Conservation (phyloP, 768 basidiomycete species). For the Lactarius sp. region DNA sequence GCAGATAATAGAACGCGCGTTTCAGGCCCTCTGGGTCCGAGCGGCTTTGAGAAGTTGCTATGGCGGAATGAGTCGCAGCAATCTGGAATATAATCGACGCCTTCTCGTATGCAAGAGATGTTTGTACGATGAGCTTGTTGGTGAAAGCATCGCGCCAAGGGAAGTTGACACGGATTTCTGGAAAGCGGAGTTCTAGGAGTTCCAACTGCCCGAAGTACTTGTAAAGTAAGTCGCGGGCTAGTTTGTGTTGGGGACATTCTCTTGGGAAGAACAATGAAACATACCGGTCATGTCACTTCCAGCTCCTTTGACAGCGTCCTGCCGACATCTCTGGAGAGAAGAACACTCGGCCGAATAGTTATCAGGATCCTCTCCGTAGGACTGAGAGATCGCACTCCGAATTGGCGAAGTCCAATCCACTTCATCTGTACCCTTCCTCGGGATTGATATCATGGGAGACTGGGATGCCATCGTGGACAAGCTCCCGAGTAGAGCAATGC, state of each 20-base stretch:
- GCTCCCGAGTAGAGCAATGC: not conserved
- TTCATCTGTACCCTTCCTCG: constrained; percentile 91
- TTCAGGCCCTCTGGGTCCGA: constrained; percentile 43
- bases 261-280: constrained; percentile 26
- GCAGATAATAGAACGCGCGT: constrained; percentile 80
- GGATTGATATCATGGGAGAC: constrained; percentile 87
- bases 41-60: constrained; percentile 80
- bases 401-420: constrained; percentile 95
- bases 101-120: constrained; percentile 97
- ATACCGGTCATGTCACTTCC: constrained; percentile 93
- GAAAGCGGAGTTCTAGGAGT: constrained; percentile 91
- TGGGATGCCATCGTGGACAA: constrained; percentile 57
- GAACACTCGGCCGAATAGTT: constrained; percentile 81
- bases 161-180: constrained; percentile 94
- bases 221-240: constrained; percentile 90
- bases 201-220: constrained; percentile 99
- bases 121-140: constrained; percentile 87
- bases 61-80: constrained; percentile 87
- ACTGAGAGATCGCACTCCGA: constrained; percentile 77
- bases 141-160: constrained; percentile 98
- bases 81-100: constrained; percentile 97
- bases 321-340: constrained; percentile 81
- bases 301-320: constrained; percentile 94
- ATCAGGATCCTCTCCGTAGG: constrained; percentile 91
- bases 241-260: not conserved